Conservation (phyloP, 768 basidiomycete species). For the Rubroboletus satanas region DNA sequence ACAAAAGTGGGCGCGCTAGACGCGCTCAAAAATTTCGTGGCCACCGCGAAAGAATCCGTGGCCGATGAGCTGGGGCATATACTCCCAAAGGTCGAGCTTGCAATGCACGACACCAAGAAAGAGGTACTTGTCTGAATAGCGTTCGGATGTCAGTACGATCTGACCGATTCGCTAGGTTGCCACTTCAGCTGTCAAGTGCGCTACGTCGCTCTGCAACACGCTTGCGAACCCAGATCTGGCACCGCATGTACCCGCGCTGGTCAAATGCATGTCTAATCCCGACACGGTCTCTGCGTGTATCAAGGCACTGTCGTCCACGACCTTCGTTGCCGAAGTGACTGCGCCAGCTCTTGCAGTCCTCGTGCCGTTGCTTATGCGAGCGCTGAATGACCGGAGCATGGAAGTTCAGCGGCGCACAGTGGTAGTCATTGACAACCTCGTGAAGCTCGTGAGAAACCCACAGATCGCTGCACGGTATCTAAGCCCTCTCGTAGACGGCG, state of each 20-base stretch:
- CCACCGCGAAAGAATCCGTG: conserved; percentile 65
- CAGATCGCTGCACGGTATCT: conserved; percentile 87
- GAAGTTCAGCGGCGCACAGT: conserved; percentile 93
- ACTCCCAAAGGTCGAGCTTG: conserved; percentile 80
- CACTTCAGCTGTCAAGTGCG: conserved; percentile 81
- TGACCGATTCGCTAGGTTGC: conserved; percentile 58
- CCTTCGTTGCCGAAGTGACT: conserved; percentile 96
- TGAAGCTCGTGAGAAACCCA: conserved; percentile 93
- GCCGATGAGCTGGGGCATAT: conserved; percentile 79
- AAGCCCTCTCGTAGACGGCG: conserved; percentile 82
- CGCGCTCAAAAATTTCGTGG: conserved; percentile 72
- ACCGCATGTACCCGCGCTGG: conserved; percentile 83
- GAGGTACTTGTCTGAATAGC: conserved; percentile 53
- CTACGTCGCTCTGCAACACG: conserved; percentile 82
- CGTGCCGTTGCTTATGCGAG: conserved; percentile 86
- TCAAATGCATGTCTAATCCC: conserved; percentile 92
- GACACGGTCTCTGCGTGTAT: conserved; percentile 86
- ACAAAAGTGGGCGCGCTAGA: conserved; percentile 92
- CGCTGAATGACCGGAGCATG: conserved; percentile 93
- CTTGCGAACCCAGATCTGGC: conserved; percentile 91
- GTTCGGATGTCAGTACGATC: neutral
- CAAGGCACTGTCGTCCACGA: conserved; percentile 91
- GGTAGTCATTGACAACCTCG: conserved; percentile 92
- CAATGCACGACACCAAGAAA: conserved; percentile 96
- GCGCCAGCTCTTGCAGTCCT: conserved; percentile 95